Evolutionary conservation across 2,329 filamentous ascomycete species (phyloP).

Genomic region (Zymoseptoria brevis): DNA sequence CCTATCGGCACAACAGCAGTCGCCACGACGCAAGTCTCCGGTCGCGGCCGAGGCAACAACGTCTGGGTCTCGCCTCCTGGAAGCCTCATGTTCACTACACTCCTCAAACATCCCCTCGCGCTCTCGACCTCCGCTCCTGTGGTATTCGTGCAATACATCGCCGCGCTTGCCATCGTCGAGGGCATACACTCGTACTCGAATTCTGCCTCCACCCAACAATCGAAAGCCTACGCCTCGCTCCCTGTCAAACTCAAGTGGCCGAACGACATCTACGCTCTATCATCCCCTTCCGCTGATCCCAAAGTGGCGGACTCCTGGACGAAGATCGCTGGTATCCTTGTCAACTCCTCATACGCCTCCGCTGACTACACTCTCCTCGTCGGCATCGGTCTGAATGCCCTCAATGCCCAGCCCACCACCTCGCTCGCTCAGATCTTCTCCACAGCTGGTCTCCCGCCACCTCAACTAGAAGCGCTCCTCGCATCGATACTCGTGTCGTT

Average conservation of each 20-base stretch:
- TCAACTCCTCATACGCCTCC: slow-evolving; percentile 74
- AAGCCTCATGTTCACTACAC: slow-evolving; percentile 76
- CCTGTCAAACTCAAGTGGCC: slow-evolving; percentile 93
- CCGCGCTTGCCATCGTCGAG: slow-evolving; percentile 76
- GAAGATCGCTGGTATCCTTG: slow-evolving; percentile 88
- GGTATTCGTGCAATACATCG: slow-evolving; percentile 89
- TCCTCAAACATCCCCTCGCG: slow-evolving; percentile 73
- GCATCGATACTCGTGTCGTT: slow-evolving; percentile 72
- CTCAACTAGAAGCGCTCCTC: slow-evolving; percentile 65
- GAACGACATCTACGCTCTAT: slow-evolving; percentile 64
- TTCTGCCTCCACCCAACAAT: slow-evolving; percentile 13
- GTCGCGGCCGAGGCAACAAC: slow-evolving; percentile 79
- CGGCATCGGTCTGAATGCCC: slow-evolving; percentile 74
- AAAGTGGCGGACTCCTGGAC: slow-evolving; percentile 65
- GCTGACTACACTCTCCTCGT: slow-evolving; percentile 77
- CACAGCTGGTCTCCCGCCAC: slow-evolving; percentile 35
- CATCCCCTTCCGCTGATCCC: slow-evolving; percentile 19
- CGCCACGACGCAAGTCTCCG: slow-evolving; percentile 81
- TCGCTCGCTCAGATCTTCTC: slow-evolving; percentile 66
- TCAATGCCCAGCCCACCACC: slow-evolving; percentile 77
- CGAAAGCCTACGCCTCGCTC: slow-evolving; percentile 58
- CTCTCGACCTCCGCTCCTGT: slow-evolving; percentile 68
- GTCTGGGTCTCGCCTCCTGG: slow-evolving; percentile 92
- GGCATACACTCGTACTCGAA: slow-evolving; percentile 73
- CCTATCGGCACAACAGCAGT: slow-evolving; percentile 81